Evolutionary conservation across 176 grass and related monocot genomes (phyloP).

Genomic region (Tillandsia leiboldiana): DNA sequence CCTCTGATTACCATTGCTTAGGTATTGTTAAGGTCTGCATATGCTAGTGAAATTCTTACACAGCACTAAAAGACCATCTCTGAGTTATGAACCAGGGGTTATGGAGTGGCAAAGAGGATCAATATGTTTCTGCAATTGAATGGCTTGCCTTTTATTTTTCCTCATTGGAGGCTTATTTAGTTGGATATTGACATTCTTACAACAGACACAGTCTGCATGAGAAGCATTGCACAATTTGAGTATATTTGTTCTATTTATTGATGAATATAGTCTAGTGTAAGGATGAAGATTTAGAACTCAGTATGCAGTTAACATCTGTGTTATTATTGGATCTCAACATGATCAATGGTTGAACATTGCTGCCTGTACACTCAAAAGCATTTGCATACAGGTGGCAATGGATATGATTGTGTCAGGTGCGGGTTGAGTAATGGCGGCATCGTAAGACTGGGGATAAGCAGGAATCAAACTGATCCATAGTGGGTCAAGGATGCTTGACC

Average conservation of each 20-base stretch:
- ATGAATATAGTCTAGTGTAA: neutral
- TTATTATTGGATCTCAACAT: no score
- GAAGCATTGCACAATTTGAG: neutral
- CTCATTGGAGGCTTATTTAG: neutral
- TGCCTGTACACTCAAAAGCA: no score
- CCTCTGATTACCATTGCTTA: neutral
- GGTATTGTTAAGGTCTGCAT: neutral
- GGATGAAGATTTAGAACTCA: no score
- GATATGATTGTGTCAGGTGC: no score
- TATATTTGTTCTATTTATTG: neutral
- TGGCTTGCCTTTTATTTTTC: neutral
- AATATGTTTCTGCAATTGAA: neutral
- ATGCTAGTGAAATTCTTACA: neutral
- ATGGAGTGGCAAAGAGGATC: neutral
- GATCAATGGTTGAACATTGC: no score
- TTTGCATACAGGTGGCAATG: no score
- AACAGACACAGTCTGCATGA: neutral
- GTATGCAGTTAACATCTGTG: no score
- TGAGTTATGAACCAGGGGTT: neutral
- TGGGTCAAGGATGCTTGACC: no score
- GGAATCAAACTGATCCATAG: no score
- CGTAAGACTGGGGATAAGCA: no score
- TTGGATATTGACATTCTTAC: neutral
- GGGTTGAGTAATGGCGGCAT: no score
- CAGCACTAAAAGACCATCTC: neutral